Base-by-base conservation (phyloP, 192 early-diverging fungal genomes). In the Umbelopsis sp. region DNA sequence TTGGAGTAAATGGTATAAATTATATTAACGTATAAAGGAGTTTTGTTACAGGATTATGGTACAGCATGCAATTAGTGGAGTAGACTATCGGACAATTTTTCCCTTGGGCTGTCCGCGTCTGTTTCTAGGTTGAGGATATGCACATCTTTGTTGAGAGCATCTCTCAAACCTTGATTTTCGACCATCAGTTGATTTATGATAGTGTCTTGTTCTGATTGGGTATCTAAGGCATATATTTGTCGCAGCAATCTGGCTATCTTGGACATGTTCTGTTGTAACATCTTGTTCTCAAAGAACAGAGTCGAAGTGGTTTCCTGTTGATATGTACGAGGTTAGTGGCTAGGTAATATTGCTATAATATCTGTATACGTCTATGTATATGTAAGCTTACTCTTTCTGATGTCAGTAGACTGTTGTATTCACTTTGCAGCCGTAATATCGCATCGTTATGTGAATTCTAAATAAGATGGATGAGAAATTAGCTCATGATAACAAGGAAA, bases 381-480 rank as follows among this genome's bases (percentile, higher is more conserved):
- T n/a, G 15, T 15, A 25, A 4, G 13, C 55, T 61, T 61, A 61
- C 55, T 15, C 55, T 25, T 61, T 61, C 55, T 33, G 55, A 25
- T 3, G 55, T 4, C 1, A 61, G 30, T 18, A 61, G 55, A 16
- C 18, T 61, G 16, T 61, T 30, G 30, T 61, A 61, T 61, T 61
- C 55, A 12, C 55, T 25, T 30, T 61, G 55, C 30, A 61, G 33
- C 33, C 55, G 55, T 25, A 61, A 35, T 12, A 61, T 30, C 55
- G 55, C 55, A 61, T 61, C 55, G 30, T 61, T 61, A 7, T 61
- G 55, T 13, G 55, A 61, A 35, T 61, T 61, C 55, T 61, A 35
- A 41, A 41, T 3, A 41, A 41, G 37, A 4, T 41, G 37, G 37
- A 10, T 41, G 10, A 6, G 0, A 41, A 41, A 41, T 41, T 41